These are phyloP conservation scores for Leucaena leucocephala DNA, from an alignment of 306 rosid genomes.

Conservation along the genomic window DNA sequence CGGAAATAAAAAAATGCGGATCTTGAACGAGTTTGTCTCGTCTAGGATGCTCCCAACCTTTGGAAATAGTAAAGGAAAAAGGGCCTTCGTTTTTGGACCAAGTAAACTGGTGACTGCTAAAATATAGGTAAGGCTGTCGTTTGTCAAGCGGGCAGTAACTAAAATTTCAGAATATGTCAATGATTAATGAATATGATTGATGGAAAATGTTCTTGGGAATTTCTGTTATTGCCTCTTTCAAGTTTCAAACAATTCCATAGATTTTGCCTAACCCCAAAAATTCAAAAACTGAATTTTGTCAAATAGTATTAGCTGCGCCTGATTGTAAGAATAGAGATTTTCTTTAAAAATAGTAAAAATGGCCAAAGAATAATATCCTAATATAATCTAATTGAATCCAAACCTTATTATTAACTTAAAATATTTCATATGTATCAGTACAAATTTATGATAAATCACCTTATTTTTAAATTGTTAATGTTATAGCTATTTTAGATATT, in stretches of 20 bases:
- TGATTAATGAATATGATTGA: background rate
- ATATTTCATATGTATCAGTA: no score
- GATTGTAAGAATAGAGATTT: no score
- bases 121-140: background rate
- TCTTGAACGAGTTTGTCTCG: slow-evolving; percentile 42
- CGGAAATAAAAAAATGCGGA: slow-evolving; percentile 33
- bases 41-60: slow-evolving; percentile 33
- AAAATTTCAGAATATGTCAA: background rate
- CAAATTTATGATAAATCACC: no score
- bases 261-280: background rate
- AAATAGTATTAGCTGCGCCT: background rate
- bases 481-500: no score
- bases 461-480: no score
- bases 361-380: background rate
- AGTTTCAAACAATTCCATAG: background rate
- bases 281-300: background rate
- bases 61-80: slow-evolving; percentile 39
- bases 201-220: background rate
- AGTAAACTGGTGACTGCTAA: slow-evolving; percentile 30
- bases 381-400: no score
- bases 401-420: background rate
- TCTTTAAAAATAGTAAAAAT: background rate
- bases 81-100: slow-evolving; percentile 32
- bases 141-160: background rate
- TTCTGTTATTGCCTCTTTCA: background rate